Evolutionary conservation across 257 asterid genomes (phyloP).

Genomic region (Thymus mandschuricus): DNA sequence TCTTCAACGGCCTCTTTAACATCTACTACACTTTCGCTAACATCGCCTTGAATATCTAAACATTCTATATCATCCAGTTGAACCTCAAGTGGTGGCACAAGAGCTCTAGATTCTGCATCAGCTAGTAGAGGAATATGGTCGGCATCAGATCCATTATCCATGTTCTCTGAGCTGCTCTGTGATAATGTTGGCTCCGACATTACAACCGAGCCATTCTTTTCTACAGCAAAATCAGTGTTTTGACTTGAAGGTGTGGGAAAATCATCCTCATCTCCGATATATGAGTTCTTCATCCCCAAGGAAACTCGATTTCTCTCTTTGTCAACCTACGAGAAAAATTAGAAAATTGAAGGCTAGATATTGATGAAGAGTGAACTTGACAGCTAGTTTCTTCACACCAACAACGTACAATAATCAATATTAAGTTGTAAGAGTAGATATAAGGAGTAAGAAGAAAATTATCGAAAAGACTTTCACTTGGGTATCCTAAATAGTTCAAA

Average conservation of each 20-base stretch:
- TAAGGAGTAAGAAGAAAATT: neutral
- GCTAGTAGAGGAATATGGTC: constrained; percentile 48
- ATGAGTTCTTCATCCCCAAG: constrained; percentile 89
- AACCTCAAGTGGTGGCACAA: constrained; percentile 86
- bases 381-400: neutral
- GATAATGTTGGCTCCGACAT: constrained; percentile 38
- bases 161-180: constrained; percentile 37
- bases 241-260: constrained; percentile 36
- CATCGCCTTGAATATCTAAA: constrained; percentile 47
- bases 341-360: constrained; percentile 11
- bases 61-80: constrained; percentile 73
- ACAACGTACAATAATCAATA: neutral
- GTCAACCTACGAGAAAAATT: constrained; percentile 65
- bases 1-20: constrained; percentile 49
- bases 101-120: constrained; percentile 77
- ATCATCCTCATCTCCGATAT: constrained; percentile 50
- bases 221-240: constrained; percentile 31
- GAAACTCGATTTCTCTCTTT: constrained; percentile 79
- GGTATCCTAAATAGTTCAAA: constrained; percentile 17
- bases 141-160: constrained; percentile 37
- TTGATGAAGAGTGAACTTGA: neutral
- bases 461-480: neutral
- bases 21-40: constrained; percentile 38
- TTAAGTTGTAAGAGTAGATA: neutral
- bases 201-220: constrained; percentile 36